phyloP scores from a whole-genome alignment of 2,329 filamentous ascomycete genomes.

The Paecilomyces sp. region DNA sequence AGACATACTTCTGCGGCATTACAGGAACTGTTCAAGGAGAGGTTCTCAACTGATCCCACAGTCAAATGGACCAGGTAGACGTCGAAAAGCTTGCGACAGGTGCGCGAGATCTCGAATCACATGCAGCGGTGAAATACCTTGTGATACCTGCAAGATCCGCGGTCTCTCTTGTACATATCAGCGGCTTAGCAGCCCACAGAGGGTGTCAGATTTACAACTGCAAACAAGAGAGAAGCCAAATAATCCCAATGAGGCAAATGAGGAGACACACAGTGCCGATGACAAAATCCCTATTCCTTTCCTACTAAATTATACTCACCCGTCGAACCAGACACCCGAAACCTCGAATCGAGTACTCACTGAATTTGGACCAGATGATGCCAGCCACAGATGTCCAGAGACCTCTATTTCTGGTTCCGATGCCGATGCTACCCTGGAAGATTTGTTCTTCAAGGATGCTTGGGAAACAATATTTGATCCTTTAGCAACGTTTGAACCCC shows the following conservation, averaged over 20 bases:
- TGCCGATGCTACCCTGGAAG: not conserved
- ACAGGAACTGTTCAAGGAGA: not conserved
- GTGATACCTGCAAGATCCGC: not conserved
- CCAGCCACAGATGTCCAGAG: not conserved
- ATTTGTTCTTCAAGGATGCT: not conserved
- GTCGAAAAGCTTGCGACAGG: not conserved
- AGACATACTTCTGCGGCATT: not conserved
- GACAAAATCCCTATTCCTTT: not conserved
- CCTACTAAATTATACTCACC: not conserved
- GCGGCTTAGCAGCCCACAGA: not conserved
- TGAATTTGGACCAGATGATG: not conserved
- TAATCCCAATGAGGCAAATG: not conserved
- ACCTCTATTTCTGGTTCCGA: not conserved
- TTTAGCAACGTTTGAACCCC: not conserved
- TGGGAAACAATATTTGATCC: not conserved
- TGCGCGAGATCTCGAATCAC: not conserved
- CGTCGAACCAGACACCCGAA: not conserved
- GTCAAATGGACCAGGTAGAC: not conserved
- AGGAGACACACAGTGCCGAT: not conserved
- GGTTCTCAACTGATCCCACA: not conserved
- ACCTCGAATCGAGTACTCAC: not conserved
- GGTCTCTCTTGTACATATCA: not conserved
- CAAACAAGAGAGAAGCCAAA: not conserved
- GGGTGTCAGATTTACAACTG: not conserved
- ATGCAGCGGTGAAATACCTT: not conserved